Percentiles rank a stretch among this genome's conserved stretches.
Evolutionary conservation across 495 filamentous ascomycete genomes (phyloP).

Genomic region (Annulohypoxylon maeteangense): DNA sequence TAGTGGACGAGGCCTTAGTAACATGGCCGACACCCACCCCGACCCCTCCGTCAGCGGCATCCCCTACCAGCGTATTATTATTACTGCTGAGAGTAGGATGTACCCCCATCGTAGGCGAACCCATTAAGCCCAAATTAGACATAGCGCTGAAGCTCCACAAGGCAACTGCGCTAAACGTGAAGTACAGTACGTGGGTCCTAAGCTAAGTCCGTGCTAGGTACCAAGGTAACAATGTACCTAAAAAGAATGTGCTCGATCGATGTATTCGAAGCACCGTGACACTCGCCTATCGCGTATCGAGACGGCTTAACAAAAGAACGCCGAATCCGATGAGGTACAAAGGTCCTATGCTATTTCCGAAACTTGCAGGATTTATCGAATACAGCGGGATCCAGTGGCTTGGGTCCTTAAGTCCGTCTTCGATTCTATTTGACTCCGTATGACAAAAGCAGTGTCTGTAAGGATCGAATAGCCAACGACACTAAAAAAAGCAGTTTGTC

Average conservation of each 20-base stretch:
- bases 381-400: conserved; percentile 1
- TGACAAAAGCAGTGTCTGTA: background rate
- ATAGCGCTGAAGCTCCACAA: conserved; percentile 29
- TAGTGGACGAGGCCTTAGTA: conserved; percentile 32
- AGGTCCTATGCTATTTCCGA: conserved; percentile 29
- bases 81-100: conserved; percentile 34
- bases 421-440: conserved; percentile 13
- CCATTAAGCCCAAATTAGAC: conserved; percentile 33
- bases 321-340: conserved; percentile 29
- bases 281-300: conserved; percentile 9
- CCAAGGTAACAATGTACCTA: conserved; percentile 2
- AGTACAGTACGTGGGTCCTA: background rate
- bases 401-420: conserved; percentile 21
- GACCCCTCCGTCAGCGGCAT: conserved; percentile 37
- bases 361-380: conserved; percentile 16
- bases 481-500: conserved; percentile 26
- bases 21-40: conserved; percentile 36
- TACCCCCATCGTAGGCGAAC: conserved; percentile 41
- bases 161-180: background rate
- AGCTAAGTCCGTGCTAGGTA: background rate
- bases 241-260: background rate
- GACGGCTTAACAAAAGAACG: conserved; percentile 18
- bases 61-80: conserved; percentile 23
- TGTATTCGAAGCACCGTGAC: background rate
- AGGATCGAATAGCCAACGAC: background rate